These are phyloP conservation scores for Starmera pachycereana DNA, from an alignment of 805 yeast genomes.

Conservation along the genomic window DNA sequence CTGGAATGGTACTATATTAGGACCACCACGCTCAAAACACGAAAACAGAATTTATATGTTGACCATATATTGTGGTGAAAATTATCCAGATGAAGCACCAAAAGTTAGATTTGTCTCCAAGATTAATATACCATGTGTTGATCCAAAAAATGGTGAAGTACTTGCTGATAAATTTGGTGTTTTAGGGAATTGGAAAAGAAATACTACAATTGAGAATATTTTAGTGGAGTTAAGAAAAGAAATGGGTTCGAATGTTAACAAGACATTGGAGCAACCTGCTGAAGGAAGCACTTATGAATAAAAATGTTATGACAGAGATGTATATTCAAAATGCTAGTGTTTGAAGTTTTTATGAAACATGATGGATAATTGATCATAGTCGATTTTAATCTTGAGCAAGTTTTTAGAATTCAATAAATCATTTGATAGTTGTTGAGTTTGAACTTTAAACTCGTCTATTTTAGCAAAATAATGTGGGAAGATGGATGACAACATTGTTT, in stretches of 20 bases:
- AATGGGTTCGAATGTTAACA: conserved; percentile 78
- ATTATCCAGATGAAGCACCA: conserved; percentile 89
- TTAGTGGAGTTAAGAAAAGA: conserved; percentile 80
- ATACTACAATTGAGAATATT: conserved; percentile 90
- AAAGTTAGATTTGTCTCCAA: conserved; percentile 67
- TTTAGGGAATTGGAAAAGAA: conserved; percentile 76
- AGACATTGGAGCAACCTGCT: conserved; percentile 81
- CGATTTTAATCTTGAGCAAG: neutral
- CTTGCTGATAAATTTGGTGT: conserved; percentile 47
- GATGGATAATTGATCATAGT: neutral
- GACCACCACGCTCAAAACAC: conserved; percentile 88
- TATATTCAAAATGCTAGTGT: neutral
- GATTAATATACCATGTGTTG: conserved; percentile 90
- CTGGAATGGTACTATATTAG: conserved; percentile 97
- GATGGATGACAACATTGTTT: conserved; percentile 3
- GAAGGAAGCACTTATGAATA: conserved; percentile 64
- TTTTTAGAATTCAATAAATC: conserved; percentile 5
- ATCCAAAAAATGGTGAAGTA: conserved; percentile 46
- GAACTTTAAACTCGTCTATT: conserved; percentile 7
- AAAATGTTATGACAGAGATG: neutral
- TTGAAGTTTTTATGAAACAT: neutral
- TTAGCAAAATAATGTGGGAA: conserved; percentile 14
- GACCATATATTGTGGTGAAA: conserved; percentile 68
- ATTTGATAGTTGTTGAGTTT: conserved; percentile 5
- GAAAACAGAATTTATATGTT: conserved; percentile 90